Evolutionary conservation across 2,329 filamentous ascomycete genomes (phyloP).

Genomic region (Alternaria alternata): DNA sequence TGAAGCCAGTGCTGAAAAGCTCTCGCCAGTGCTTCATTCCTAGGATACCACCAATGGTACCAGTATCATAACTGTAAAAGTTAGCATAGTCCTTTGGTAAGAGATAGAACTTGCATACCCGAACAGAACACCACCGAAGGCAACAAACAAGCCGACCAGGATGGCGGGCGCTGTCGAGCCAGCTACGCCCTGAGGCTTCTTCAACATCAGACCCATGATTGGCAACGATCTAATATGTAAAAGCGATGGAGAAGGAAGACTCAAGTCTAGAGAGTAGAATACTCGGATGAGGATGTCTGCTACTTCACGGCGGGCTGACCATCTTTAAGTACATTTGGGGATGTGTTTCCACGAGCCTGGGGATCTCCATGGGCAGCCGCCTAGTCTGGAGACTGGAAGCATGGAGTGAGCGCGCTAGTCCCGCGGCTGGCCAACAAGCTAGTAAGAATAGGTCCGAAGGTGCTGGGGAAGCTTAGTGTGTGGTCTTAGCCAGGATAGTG

Average conservation of each 20-base stretch:
- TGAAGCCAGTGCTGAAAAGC: slow-evolving; percentile 62
- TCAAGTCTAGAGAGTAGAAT: slow-evolving; percentile 8
- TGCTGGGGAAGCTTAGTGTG: slow-evolving; percentile 15
- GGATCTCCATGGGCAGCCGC: slow-evolving; percentile 32
- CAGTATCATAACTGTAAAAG: slow-evolving; percentile 46
- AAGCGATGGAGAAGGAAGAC: slow-evolving; percentile 8
- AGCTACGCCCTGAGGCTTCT: slow-evolving; percentile 77
- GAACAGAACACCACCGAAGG: slow-evolving; percentile 56
- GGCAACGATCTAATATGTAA: slow-evolving; percentile 15
- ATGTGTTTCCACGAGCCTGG: slow-evolving; percentile 22
- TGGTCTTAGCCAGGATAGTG: slow-evolving; percentile 17
- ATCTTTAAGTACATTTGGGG: slow-evolving; percentile 34
- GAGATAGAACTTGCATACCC: slow-evolving; percentile 37
- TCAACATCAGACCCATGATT: slow-evolving; percentile 54
- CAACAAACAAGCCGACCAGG: slow-evolving; percentile 54
- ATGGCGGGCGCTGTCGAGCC: slow-evolving; percentile 58
- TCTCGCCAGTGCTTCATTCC: slow-evolving; percentile 73
- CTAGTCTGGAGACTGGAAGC: slow-evolving; percentile 34
- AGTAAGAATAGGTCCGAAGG: slow-evolving; percentile 26
- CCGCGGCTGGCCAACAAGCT: slow-evolving; percentile 21
- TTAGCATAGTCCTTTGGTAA: slow-evolving; percentile 13
- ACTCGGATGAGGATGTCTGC: slow-evolving; percentile 16
- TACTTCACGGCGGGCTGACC: slow-evolving; percentile 15
- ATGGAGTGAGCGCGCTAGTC: slow-evolving; percentile 28
- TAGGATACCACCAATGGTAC: slow-evolving; percentile 66